Evolutionary conservation across 345 rosid species (phyloP).

Genomic region (Litchi chinensis): DNA sequence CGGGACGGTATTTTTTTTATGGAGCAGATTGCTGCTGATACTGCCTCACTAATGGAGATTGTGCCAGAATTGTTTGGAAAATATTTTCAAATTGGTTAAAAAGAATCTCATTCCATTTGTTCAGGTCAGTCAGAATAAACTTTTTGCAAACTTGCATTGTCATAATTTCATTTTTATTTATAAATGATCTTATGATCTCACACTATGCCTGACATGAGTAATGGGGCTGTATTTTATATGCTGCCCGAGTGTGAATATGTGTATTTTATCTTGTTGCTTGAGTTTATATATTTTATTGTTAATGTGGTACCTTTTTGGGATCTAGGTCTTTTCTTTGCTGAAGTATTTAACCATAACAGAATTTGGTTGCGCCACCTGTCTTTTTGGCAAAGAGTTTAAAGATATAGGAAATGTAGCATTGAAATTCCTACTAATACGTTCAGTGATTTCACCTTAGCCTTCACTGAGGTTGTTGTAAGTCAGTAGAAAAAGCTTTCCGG

Average conservation of each 20-base stretch:
- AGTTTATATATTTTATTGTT: slow-evolving; percentile 3
- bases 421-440: not conserved
- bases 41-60: too few relatives aligned
- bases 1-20: too few relatives aligned
- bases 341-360: not conserved
- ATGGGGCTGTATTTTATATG: not conserved
- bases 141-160: not conserved
- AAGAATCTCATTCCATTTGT: not conserved
- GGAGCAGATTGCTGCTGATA: too few relatives aligned
- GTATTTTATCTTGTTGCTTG: not conserved
- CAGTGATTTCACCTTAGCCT: not conserved
- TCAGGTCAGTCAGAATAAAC: slow-evolving; percentile 16
- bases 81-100: not conserved
- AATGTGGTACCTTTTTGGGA: not conserved
- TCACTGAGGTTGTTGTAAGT: not conserved
- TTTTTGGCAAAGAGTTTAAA: not conserved
- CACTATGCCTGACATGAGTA: not conserved
- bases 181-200: not conserved
- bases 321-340: not conserved
- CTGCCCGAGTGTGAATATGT: not conserved
- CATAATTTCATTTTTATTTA: not conserved
- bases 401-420: not conserved
- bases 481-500: not conserved
- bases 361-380: not conserved
- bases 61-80: too few relatives aligned